Evolutionary conservation across 139 green algal species (phyloP).

Genomic region (Spirogloea muscicola): DNA sequence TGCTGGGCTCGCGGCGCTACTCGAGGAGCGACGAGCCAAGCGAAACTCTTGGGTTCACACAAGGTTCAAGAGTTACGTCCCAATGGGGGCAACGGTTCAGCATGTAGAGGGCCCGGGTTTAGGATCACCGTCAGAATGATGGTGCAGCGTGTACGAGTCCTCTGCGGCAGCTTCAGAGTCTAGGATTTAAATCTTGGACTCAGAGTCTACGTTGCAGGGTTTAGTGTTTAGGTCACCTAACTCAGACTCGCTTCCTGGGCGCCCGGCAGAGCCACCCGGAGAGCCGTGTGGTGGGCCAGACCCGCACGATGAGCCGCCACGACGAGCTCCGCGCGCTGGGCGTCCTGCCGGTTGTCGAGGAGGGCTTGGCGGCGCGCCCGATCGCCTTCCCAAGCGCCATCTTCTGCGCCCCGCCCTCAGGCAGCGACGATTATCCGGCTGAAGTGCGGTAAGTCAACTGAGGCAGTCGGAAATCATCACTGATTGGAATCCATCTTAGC

Average conservation of each 20-base stretch:
- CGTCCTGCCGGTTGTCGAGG: conserved; percentile 53
- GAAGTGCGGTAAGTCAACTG: conserved; percentile 67
- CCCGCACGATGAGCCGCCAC: conserved; percentile 80
- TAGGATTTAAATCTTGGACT: too few relatives aligned
- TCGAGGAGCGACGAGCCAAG: too few relatives aligned
- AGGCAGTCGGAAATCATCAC: too few relatives aligned
- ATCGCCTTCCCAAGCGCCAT: conserved; percentile 83
- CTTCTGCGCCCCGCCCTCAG: conserved; percentile 85
- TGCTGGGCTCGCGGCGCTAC: not conserved
- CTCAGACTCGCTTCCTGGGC: conserved; percentile 48
- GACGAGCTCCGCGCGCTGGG: conserved; percentile 70
- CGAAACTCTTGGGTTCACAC: too few relatives aligned
- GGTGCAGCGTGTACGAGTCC: too few relatives aligned
- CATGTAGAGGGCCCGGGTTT: too few relatives aligned
- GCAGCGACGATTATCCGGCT: conserved; percentile 76
- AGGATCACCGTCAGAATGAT: too few relatives aligned
- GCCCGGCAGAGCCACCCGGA: conserved; percentile 31
- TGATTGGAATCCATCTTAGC: too few relatives aligned
- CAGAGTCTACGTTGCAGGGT: not conserved
- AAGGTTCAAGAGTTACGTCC: too few relatives aligned
- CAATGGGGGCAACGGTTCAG: too few relatives aligned
- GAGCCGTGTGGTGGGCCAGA: conserved; percentile 77
- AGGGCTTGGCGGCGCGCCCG: conserved; percentile 34
- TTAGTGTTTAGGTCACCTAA: conserved; percentile 2
- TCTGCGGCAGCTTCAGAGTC: too few relatives aligned